Conservation (phyloP, 2,329 filamentous ascomycete genomes). For the Didymella exigua region DNA sequence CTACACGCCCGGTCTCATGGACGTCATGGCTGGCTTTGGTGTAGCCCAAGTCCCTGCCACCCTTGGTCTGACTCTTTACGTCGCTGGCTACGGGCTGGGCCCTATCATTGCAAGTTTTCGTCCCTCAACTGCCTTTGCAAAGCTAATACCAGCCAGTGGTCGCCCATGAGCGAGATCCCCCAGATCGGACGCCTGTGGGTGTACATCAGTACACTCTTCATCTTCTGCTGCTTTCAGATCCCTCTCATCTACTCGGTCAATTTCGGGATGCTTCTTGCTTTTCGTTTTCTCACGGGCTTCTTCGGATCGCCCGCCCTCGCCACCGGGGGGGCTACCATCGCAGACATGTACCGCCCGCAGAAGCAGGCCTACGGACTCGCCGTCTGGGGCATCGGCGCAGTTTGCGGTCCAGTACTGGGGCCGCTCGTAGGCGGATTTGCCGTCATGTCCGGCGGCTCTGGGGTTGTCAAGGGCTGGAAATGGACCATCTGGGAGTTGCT, state of each 20-base stretch:
- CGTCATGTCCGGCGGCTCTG: slow-evolving; percentile 27
- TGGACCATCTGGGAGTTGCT: slow-evolving; percentile 53
- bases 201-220: slow-evolving; percentile 34
- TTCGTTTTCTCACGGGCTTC: slow-evolving; percentile 58
- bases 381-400: slow-evolving; percentile 50
- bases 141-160: slow-evolving; percentile 22
- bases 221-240: slow-evolving; percentile 57
- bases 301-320: slow-evolving; percentile 55
- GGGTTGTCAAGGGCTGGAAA: slow-evolving; percentile 43
- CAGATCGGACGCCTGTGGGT: slow-evolving; percentile 52
- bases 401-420: slow-evolving; percentile 52
- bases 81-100: slow-evolving; percentile 41
- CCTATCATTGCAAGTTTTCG: slow-evolving; percentile 24
- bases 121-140: too few relatives aligned
- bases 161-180: slow-evolving; percentile 57
- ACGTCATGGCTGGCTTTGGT: slow-evolving; percentile 59
- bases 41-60: slow-evolving; percentile 56
- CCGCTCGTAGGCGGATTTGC: slow-evolving; percentile 53
- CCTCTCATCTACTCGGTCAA: slow-evolving; percentile 54
- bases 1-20: slow-evolving; percentile 52
- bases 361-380: slow-evolving; percentile 50
- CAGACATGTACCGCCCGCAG: slow-evolving; percentile 51
- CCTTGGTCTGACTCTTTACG: slow-evolving; percentile 51
- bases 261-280: slow-evolving; percentile 57
- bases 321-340: slow-evolving; percentile 54